Evolutionary conservation across 75 land plant species (phyloP).

Genomic region (Pinus taeda): DNA sequence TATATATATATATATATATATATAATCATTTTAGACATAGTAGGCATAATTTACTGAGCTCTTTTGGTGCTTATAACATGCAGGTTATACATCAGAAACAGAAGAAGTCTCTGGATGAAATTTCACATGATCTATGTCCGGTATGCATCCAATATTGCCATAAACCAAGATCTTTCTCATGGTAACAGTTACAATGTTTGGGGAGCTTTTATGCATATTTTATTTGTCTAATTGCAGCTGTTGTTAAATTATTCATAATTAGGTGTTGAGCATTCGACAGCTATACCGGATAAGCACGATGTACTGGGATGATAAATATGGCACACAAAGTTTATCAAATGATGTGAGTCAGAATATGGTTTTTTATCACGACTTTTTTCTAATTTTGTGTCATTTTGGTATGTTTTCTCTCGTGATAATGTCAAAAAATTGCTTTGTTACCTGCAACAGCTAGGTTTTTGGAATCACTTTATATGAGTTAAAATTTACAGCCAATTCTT

Average conservation of each 20-base stretch:
- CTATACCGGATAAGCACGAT: constrained; percentile 81
- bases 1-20: neutral
- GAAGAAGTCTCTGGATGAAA: constrained; percentile 1
- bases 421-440: neutral
- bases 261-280: constrained; percentile 76
- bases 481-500: neutral
- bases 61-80: neutral
- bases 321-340: constrained; percentile 68
- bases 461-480: neutral
- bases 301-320: constrained; percentile 94
- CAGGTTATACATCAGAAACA: constrained; percentile 12
- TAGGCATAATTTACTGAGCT: too few species aligned
- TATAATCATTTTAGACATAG: neutral
- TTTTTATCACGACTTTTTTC: neutral
- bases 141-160: neutral
- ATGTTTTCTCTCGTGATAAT: neutral
- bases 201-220: neutral
- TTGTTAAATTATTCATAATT: neutral
- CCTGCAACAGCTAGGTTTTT: neutral
- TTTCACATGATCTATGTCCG: constrained; percentile 7
- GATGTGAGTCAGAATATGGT: constrained; percentile 39
- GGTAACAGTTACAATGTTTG: neutral
- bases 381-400: neutral
- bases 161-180: neutral
- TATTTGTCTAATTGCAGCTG: neutral